phyloP scores from a whole-genome alignment of 2,329 filamentous ascomycete genomes.

The Colletotrichum liaoningense region DNA sequence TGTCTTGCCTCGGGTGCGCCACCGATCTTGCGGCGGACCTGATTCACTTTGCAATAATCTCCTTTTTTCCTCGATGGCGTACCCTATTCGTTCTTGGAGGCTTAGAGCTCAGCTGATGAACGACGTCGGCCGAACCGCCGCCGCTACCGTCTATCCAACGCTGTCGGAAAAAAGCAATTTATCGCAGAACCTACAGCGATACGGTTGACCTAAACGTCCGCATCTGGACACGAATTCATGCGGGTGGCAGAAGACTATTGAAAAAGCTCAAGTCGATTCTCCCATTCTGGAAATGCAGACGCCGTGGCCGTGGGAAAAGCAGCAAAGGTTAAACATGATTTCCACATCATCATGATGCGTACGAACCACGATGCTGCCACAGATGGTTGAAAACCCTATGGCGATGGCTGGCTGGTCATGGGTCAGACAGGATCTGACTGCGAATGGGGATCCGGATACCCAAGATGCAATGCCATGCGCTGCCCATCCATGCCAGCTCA shows the following conservation, averaged over 20 bases:
- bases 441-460: not conserved
- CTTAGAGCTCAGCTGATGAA: not conserved
- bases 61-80: not conserved
- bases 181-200: not conserved
- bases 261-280: not conserved
- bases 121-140: conserved; percentile 16
- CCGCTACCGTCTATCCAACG: conserved; percentile 1
- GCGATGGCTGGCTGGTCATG: no score
- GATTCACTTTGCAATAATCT: conserved; percentile 15
- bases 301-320: conserved; percentile 2
- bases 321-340: conserved; percentile 11
- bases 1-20: conserved; percentile 10
- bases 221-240: conserved; percentile 15
- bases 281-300: conserved; percentile 1
- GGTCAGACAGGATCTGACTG: not conserved
- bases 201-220: conserved; percentile 1
- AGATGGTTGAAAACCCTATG: not conserved
- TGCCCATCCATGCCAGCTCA: not conserved
- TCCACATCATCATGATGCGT: conserved; percentile 19
- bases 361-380: not conserved
- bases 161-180: conserved; percentile 24
- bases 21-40: conserved; percentile 26
- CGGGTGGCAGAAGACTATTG: conserved; percentile 4
- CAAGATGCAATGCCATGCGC: not conserved
- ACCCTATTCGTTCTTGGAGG: not conserved